Base-by-base conservation (phyloP, 352 stramenopile genomes). In the Phytophthora tubulina region DNA sequence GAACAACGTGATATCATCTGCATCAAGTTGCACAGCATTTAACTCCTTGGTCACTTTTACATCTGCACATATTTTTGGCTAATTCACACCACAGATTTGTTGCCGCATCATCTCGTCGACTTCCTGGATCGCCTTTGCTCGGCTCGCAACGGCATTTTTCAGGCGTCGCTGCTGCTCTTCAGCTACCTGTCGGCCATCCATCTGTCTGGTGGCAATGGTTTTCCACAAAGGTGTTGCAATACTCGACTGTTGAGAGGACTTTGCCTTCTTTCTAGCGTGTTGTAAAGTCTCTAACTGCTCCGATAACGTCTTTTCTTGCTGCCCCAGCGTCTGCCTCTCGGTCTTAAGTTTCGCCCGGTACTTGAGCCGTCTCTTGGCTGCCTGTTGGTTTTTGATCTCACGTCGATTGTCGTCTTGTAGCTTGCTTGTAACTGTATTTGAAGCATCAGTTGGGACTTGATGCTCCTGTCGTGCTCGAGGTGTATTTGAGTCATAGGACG, bases 261-360 rank as follows among this genome's bases (percentile, higher is more conserved):
- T 75, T 31, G n/a, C 27, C 15, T 64, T 46, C 50, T 65, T 67
- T 30, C 55, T 48, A 5, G 17, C 36, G 3, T 46, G 30, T 17
- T 67, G 60, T 38, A 78, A 33, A 9, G 45, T 35, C 4, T 13
- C n/a, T 9, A 74, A 49, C 31, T 66, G 31, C 36, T 68, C 50
- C 27, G 69, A 53, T 27, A 81, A 17, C 33, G 53, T n/a, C 4
- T 30, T 51, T 13, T 72, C 54, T 17, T 76, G 35, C 31, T 62
- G 5, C 6, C 63, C 30, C 46, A 83, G 39, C 30, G 52, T 63
- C 51, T 63, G 30, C 31, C 75, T 38, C 70, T 83, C 76, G 13
- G 62, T 59, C 50, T 79, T 79, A 27, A 80, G 44, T 7, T 70
- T 73, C 9, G 77, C 50, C 6, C 66, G 66, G 9, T 84, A 77